A percentile compares a stretch with the other conserved stretches of the same genome.
These are phyloP conservation scores for Eucalyptus polyanthemos DNA, from an alignment of 345 rosid genomes.

Conservation along the genomic window DNA sequence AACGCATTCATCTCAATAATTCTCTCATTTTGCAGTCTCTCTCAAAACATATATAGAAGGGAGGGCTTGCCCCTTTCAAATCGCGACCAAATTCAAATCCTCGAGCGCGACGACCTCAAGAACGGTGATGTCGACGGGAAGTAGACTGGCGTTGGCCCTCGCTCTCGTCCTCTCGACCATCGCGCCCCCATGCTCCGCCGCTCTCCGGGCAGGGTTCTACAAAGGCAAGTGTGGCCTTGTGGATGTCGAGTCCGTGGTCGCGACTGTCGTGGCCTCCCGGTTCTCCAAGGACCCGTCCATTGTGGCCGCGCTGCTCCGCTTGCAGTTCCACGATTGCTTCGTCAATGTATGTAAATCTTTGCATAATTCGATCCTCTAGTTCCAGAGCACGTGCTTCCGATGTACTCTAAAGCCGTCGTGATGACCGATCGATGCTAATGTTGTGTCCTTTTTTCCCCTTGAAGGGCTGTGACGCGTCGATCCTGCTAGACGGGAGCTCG, in stretches of 20 bases:
- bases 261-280: not conserved
- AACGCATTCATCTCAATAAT: not conserved
- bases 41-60: not conserved
- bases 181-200: conserved; percentile 14
- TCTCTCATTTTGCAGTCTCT: not conserved
- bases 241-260: conserved; percentile 25
- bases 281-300: not conserved
- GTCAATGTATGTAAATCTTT: conserved; percentile 14
- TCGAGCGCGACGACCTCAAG: not conserved
- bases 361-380: not conserved
- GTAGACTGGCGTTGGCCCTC: not conserved
- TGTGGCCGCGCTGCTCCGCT: conserved; percentile 30
- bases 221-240: not conserved
- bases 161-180: conserved; percentile 14
- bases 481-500: conserved; percentile 13
- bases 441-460: not conserved
- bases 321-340: conserved; percentile 46
- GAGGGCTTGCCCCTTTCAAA: not conserved
- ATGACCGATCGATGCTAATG: not conserved
- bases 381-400: not conserved
- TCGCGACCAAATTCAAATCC: not conserved
- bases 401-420: not conserved
- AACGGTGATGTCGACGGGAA: not conserved
- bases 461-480: conserved; percentile 42
- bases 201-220: conserved; percentile 17